Percentiles rank a stretch among this genome's conserved stretches.
Evolutionary conservation across 805 yeast genomes (phyloP).

Genomic region (Metschnikowia continentalis): DNA sequence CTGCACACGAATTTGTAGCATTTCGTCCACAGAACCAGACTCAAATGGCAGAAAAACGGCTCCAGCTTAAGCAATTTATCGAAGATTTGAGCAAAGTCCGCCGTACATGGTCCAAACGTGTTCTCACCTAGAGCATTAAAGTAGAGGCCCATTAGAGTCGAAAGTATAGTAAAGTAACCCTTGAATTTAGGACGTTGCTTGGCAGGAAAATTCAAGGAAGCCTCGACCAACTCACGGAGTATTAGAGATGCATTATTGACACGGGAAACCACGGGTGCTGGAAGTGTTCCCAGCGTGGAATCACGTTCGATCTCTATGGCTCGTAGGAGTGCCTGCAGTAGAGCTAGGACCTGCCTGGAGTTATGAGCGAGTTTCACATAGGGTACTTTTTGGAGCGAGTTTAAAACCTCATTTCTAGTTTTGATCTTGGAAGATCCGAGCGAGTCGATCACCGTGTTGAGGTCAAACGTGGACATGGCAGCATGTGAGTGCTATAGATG

Average conservation of each 20-base stretch:
- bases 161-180: conserved; percentile 18
- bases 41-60: conserved; percentile 31
- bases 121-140: conserved; percentile 10
- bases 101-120: conserved; percentile 20
- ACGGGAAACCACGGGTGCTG: conserved; percentile 26
- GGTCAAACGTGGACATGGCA: conserved; percentile 15
- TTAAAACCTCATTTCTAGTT: conserved; percentile 15
- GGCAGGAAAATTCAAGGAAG: conserved; percentile 12
- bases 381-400: conserved; percentile 7
- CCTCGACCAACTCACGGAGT: conserved; percentile 23
- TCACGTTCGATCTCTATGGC: conserved; percentile 35
- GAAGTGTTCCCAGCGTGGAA: conserved; percentile 21
- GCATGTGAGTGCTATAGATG: background rate
- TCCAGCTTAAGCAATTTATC: conserved; percentile 19
- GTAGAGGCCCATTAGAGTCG: conserved; percentile 18
- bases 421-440: conserved; percentile 13
- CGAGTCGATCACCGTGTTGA: conserved; percentile 12
- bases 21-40: conserved; percentile 24
- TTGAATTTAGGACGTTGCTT: conserved; percentile 20
- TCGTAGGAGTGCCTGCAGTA: conserved; percentile 24
- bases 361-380: conserved; percentile 17
- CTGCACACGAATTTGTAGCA: conserved; percentile 22
- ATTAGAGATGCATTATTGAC: conserved; percentile 29
- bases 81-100: conserved; percentile 24
- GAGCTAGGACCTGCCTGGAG: conserved; percentile 20